Base-by-base conservation (phyloP, 345 rosid genomes). In the Viola odorata region DNA sequence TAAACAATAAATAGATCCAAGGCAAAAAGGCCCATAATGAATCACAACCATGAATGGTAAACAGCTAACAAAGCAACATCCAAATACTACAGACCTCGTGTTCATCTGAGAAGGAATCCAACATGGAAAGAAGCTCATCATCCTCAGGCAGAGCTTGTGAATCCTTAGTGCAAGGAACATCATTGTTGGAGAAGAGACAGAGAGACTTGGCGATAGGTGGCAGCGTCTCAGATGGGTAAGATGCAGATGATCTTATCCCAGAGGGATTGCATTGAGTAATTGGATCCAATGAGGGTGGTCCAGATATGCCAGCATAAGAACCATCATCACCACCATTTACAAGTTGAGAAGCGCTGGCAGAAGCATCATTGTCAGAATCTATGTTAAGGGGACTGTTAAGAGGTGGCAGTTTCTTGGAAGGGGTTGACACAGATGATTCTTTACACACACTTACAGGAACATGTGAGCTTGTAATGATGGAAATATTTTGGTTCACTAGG, bases 61-160 rank as follows among this genome's bases (percentile, higher is more conserved):
- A 14, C 12, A 37, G 37, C 0, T 9, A 4, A 4, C 10, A 15
- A 15, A 6, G 38, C 0, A 1, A 1, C n/a, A 1, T 8, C 12
- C 9, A 7, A 1, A 38, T 39, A 37, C 2, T 37, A 53, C 57
- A 39, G 13, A 73, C 82, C 72, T 77, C 56, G 51, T 66, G 58
- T 49, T 13, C 73, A 58, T 66, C 79, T 1, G n/a, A 16, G 51
- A 83, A 77, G 39, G 38, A 1, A 58, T 6, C 81, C 65, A 82
- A 40, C 82, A 74, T 37, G 5, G 71, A 12, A 32, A 17, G 13
- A 8, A 80, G 11, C 41, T 68, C 78, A 37, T 70, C 74, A 12
- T 39, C 7, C 0, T 55, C 71, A 48, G 14, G 54, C 3, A 48
- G 4, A 7, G 2, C 13, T 9, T 42, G 11, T 6, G 45, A 47